Evolutionary conservation across 441 rosid genomes (phyloP).

Genomic region (Monsonia emarginata): DNA sequence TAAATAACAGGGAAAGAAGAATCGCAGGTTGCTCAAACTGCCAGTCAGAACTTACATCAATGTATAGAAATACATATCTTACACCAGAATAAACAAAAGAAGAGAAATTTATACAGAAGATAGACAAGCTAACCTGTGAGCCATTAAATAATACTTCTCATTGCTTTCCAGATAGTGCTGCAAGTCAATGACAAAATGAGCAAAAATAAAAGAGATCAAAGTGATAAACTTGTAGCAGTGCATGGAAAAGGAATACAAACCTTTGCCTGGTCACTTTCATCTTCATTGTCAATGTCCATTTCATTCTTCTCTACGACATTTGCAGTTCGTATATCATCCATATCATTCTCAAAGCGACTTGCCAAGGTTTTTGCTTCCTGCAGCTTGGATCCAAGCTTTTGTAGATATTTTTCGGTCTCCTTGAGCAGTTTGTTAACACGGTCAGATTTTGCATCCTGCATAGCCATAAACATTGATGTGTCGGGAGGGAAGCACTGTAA

Average conservation of each 20-base stretch:
- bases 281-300: constrained; percentile 62
- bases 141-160: constrained; percentile 92
- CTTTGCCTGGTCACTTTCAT: constrained; percentile 87
- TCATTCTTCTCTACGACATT: constrained; percentile 46
- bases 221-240: constrained; percentile 18
- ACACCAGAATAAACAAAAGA: constrained; percentile 6
- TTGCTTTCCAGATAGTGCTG: constrained; percentile 96
- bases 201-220: constrained; percentile 10
- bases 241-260: constrained; percentile 29
- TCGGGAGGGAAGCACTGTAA: constrained; percentile 15
- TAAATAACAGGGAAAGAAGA: background rate
- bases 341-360: constrained; percentile 51
- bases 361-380: constrained; percentile 58
- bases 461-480: constrained; percentile 15
- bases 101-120: constrained; percentile 1
- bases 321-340: constrained; percentile 41
- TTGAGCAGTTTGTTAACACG: constrained; percentile 83
- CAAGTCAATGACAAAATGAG: constrained; percentile 24
- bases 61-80: background rate
- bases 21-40: constrained; percentile 1
- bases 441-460: constrained; percentile 89
- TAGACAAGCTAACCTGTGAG: constrained; percentile 55
- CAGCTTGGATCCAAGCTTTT: constrained; percentile 77
- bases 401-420: constrained; percentile 92
- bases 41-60: background rate